Base-by-base conservation (phyloP, 139 green algal genomes). In the Auxenochlorella protothecoides region DNA sequence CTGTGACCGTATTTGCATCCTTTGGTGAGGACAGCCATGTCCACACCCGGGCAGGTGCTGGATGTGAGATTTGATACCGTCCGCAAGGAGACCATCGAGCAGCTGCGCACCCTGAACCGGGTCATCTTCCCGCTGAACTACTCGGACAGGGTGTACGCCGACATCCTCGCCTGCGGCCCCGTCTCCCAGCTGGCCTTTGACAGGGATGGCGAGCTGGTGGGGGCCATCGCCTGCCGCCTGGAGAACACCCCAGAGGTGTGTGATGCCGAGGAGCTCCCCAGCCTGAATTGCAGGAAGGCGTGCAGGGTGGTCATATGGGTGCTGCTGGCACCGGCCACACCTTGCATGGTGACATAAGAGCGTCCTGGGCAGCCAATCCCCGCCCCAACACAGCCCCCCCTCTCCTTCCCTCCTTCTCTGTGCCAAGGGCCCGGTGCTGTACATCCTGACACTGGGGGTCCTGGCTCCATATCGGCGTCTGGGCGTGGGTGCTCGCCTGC, bases 391-490 rank as follows among this genome's bases (percentile, higher is more conserved):
- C 8, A 53, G 4, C 63, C 63, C 14, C 51, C 14, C 14, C 5
- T 51, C 12, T 44, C 27, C 27, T 57, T 6, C 15, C 9, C 68
- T 59, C 3, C 51, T 10, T 68, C 52, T 11, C 55, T 74, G 16
- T 72, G 57, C 57, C 57, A 11, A 82, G 73, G 73, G 69, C 53
- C 68, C 76, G 6, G 81, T 84, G 57, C 66, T 93, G 69, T 96
- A 96, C 81, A 95, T 96, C 65, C 90, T 95, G 65, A 95, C 85
- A 3, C 76, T 96, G 12, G 89, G 92, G 3, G 89, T 97, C 53
- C 74, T 95, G 65, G 91, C 91, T 13, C 89, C 91, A 2, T 96
- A 97, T 77, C 75, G 91, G 10, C 73, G 79, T 55, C 72, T 86
- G 63, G 81, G 84, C 70, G 82, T 95, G 53, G 89, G 88, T 6